Conservation (phyloP, 805 yeast species). For the Vanderwaltozyma verrucispora region DNA sequence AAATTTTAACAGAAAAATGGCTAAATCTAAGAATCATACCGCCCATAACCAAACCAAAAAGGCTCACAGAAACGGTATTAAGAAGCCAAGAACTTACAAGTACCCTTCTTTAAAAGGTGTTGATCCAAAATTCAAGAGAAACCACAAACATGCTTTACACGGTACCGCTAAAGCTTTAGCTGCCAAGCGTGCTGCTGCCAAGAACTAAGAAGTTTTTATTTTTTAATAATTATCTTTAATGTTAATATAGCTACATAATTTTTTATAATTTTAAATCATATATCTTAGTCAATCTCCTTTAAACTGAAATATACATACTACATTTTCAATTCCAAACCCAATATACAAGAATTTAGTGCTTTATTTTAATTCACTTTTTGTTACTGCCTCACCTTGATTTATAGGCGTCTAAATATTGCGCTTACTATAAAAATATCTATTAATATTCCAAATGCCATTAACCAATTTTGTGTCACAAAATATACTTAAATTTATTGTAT, state of each 20-base stretch:
- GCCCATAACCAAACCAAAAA: conserved; percentile 98
- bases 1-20: conserved; percentile 39
- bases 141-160: conserved; percentile 98
- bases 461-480: too few species aligned
- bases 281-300: conserved; percentile 1
- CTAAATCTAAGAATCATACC: conserved; percentile 99
- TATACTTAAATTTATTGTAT: too few species aligned
- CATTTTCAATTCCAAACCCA: too few species aligned
- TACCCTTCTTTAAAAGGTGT: conserved; percentile 98
- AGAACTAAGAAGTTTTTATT: conserved; percentile 13
- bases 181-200: conserved; percentile 56
- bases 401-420: too few species aligned
- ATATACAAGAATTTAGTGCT: too few species aligned
- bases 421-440: too few species aligned
- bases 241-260: not conserved
- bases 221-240: not conserved
- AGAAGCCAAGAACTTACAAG: conserved; percentile 97
- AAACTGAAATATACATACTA: too few species aligned
- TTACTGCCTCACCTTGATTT: too few species aligned
- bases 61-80: conserved; percentile 99
- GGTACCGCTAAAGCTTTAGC: conserved; percentile 95
- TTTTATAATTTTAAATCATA: not conserved
- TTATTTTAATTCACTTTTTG: too few species aligned
- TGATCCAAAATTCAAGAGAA: conserved; percentile 98
- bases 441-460: too few species aligned